These are phyloP conservation scores for Colletotrichum coccodes DNA, from an alignment of 2,329 filamentous ascomycete species.

Conservation along the genomic window DNA sequence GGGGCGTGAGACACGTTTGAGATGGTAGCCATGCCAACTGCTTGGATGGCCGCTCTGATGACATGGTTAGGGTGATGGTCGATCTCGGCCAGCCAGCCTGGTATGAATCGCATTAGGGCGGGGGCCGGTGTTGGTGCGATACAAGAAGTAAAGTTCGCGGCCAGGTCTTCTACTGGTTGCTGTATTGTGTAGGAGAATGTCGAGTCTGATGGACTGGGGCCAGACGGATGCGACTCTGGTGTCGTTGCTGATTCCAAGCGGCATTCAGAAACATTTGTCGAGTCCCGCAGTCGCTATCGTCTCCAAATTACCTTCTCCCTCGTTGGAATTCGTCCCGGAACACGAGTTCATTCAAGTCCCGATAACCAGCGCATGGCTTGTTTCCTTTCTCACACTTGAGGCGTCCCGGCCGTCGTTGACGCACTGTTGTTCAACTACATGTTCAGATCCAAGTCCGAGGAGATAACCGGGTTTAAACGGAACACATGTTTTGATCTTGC, in stretches of 20 bases:
- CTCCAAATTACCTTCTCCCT: conserved; percentile 29
- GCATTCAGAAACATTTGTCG: neutral
- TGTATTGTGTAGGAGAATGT: neutral
- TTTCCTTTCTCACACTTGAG: conserved; percentile 37
- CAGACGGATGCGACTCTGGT: neutral
- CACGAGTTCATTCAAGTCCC: conserved; percentile 35
- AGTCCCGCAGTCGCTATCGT: neutral
- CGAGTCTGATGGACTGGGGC: neutral
- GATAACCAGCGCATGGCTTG: conserved; percentile 38
- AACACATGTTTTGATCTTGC: conserved; percentile 38
- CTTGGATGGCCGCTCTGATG: conserved; percentile 37
- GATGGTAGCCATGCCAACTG: conserved; percentile 40
- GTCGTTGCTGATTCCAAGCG: neutral
- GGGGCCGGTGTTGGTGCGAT: conserved; percentile 35
- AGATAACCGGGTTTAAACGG: neutral
- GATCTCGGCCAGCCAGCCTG: conserved; percentile 34
- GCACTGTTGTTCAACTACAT: conserved; percentile 32
- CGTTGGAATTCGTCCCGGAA: conserved; percentile 40
- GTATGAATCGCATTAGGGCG: conserved; percentile 33
- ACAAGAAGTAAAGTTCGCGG: conserved; percentile 38
- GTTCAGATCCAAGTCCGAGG: neutral
- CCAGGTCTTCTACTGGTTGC: conserved; percentile 27
- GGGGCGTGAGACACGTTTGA: conserved; percentile 37
- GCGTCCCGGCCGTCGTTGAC: conserved; percentile 38
- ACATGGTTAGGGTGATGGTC: neutral